Base-by-base conservation (phyloP, 768 basidiomycete species). In the Trametes maxima region DNA sequence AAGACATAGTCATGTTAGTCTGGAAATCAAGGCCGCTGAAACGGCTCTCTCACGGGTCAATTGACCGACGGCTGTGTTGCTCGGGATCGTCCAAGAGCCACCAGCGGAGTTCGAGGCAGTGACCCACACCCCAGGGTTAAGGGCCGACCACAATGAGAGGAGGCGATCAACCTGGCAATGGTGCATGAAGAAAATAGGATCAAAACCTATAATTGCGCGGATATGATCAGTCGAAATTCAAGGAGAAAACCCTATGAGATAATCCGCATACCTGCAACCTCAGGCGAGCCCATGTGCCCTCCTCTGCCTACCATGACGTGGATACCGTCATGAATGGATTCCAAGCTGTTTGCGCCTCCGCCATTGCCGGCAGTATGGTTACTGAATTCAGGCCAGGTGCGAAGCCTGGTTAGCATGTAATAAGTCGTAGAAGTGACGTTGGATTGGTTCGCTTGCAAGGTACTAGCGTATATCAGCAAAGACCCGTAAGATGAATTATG, bases 161-260 rank as follows among this genome's bases (percentile, higher is more conserved):
- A 82, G n/a, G 21, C 82, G 78, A 57, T 85, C 83, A 24, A 83
- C 80, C 50, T 85, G 81, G 57, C 68, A 63, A 65, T 84, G 83
- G 61, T 83, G 83, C 62, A 84, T 66, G 68, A 74, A 83, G 74
- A 84, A 83, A 59, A 82, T 77, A 0, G 81, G 80, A 65, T 84
- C 83, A 63, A 82, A 80, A 0, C 71, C 82, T 79, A 58, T n/a
- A 33, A 33, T 33, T 8, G 4, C 28, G 28, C 28, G 39, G 33
- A 6, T 25, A 36, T 10, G 22, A 8, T 51, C 1, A 33, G 46
- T 49, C 43, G 35, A 25, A 11, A 13, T 17, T 19, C 25, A 33
- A 49, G 40, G 21, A 36, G 36, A 42, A 40, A 45, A 3, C 35
- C 21, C 74, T 77, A 55, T 73, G 67, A 66, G 78, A 1, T 54